Percentiles rank a stretch among this genome's conserved stretches.
Evolutionary conservation across 208 protist species (phyloP).

Genomic region (Borovskyia barvae): DNA sequence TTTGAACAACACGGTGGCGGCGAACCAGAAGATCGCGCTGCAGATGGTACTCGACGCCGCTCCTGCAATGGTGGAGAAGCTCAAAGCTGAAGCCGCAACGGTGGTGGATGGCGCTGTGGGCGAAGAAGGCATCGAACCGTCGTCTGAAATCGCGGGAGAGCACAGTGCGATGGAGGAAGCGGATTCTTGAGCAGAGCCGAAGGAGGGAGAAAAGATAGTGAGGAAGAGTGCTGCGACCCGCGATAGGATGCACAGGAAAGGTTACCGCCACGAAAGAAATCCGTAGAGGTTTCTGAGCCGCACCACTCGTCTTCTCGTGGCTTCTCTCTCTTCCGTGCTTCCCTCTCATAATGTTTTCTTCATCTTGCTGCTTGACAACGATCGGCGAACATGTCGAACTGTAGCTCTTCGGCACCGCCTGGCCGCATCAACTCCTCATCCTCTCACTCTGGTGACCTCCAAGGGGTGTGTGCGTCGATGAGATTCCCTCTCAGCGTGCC

Average conservation of each 20-base stretch:
- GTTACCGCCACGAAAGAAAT: neutral
- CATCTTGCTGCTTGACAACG: neutral
- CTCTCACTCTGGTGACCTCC: no score
- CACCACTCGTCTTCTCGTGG: neutral
- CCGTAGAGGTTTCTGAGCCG: neutral
- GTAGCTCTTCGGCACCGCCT: no score
- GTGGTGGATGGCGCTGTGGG: no score
- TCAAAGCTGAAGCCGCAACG: neutral
- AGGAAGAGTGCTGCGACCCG: neutral
- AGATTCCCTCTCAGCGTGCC: no score
- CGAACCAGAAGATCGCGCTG: slow-evolving; percentile 53
- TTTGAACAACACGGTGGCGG: slow-evolving; percentile 61
- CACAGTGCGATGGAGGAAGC: no score
- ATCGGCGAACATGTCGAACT: neutral
- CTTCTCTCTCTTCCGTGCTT: neutral
- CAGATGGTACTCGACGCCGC: slow-evolving; percentile 59
- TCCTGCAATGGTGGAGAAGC: slow-evolving; percentile 3
- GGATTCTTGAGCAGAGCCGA: neutral
- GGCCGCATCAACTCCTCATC: no score
- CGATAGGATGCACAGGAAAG: no score
- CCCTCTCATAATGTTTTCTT: neutral
- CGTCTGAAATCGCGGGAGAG: no score
- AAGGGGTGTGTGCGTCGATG: no score
- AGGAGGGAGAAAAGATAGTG: neutral
- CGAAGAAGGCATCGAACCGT: no score